These are phyloP conservation scores for Candida maltosa DNA, from an alignment of 805 yeast species.

Conservation along the genomic window DNA sequence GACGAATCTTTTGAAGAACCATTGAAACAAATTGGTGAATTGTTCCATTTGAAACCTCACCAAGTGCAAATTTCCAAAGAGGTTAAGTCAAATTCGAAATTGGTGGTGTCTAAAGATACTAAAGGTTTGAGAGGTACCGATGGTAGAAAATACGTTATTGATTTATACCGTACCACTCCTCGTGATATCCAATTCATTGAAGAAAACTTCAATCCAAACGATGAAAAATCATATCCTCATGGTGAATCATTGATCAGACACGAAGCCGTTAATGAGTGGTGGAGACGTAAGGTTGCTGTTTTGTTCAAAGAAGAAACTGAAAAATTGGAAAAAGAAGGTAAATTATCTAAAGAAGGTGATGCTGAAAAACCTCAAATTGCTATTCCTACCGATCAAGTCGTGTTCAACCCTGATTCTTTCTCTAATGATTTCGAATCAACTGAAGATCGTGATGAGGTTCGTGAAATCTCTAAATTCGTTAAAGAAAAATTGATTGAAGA, in stretches of 20 bases:
- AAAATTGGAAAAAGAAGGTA: constrained; percentile 36
- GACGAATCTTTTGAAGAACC: constrained; percentile 53
- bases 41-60: constrained; percentile 76
- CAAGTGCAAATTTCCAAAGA: constrained; percentile 48
- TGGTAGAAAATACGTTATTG: constrained; percentile 79
- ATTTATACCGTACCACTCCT: constrained; percentile 81
- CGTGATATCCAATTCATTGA: constrained; percentile 77
- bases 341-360: constrained; percentile 24
- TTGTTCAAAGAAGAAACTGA: constrained; percentile 50
- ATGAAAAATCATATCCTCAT: constrained; percentile 66
- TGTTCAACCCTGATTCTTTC: constrained; percentile 80
- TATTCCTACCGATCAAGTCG: constrained; percentile 50
- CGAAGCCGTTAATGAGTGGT: constrained; percentile 91
- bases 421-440: constrained; percentile 35
- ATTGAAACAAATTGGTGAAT: constrained; percentile 62
- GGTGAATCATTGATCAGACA: constrained; percentile 73
- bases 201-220: constrained; percentile 37
- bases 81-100: constrained; percentile 36
- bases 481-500: constrained; percentile 57
- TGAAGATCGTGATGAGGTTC: constrained; percentile 62
- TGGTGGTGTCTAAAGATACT: constrained; percentile 70
- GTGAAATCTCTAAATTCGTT: constrained; percentile 67
- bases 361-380: constrained; percentile 50
- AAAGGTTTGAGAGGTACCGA: constrained; percentile 88
- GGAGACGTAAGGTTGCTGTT: constrained; percentile 62